Evolutionary conservation across 441 rosid species (phyloP).

Genomic region (Gossypium schwendimanii): DNA sequence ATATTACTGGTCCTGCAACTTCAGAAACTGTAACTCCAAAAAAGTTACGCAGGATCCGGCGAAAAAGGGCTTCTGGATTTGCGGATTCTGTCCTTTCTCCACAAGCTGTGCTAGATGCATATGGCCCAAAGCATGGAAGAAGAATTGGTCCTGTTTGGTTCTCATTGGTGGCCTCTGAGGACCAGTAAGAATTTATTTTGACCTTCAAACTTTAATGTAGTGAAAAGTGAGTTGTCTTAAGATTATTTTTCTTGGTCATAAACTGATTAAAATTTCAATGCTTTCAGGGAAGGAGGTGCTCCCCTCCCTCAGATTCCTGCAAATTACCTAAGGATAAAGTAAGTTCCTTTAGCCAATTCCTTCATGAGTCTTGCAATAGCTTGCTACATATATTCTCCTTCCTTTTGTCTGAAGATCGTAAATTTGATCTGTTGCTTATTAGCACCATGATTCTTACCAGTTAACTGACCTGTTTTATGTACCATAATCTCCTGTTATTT

Average conservation of each 20-base stretch:
- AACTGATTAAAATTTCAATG: constrained; percentile 18
- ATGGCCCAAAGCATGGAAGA: constrained; percentile 30
- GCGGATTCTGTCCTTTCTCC: constrained; percentile 39
- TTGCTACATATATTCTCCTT: background rate
- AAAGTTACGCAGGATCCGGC: constrained; percentile 45
- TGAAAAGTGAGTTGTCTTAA: background rate
- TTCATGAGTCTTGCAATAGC: background rate
- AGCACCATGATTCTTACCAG: background rate
- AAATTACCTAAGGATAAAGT: constrained; percentile 53
- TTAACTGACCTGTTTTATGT: background rate
- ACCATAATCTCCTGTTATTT: background rate
- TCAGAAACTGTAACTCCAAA: constrained; percentile 42
- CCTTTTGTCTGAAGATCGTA: background rate
- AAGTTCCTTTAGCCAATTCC: constrained; percentile 17
- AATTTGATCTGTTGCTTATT: background rate
- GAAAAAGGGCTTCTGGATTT: constrained; percentile 33
- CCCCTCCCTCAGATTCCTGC: constrained; percentile 57
- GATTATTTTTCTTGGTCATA: constrained; percentile 5
- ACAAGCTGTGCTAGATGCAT: constrained; percentile 38
- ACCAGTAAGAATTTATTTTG: constrained; percentile 45
- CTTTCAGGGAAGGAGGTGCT: constrained; percentile 53
- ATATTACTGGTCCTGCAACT: constrained; percentile 31
- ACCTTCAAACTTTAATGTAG: constrained; percentile 7
- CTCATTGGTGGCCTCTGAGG: constrained; percentile 55
- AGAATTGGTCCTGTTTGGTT: constrained; percentile 63